These are phyloP conservation scores for Solanum clarkiae DNA, from an alignment of 257 asterid genomes.

Conservation along the genomic window DNA sequence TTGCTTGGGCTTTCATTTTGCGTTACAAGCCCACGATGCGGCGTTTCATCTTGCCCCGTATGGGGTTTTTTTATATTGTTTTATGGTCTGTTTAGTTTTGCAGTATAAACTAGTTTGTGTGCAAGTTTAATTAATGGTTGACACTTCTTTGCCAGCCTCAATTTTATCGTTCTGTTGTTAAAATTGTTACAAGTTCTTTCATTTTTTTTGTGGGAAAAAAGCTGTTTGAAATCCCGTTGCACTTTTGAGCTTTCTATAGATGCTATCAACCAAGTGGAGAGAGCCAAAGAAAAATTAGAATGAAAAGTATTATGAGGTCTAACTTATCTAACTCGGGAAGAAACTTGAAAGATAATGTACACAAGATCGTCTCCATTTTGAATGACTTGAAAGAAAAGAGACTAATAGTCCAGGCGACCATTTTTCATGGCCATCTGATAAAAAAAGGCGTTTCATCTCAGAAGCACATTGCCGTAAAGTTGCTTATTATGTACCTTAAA, in stretches of 20 bases:
- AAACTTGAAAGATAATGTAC: constrained; percentile 20
- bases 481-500: constrained; percentile 52
- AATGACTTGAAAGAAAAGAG: constrained; percentile 25
- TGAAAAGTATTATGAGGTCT: constrained; percentile 3
- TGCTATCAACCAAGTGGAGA: too few species aligned
- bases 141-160: too few species aligned
- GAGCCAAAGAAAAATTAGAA: neutral
- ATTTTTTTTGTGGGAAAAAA: too few species aligned
- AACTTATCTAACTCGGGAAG: constrained; percentile 24
- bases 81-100: too few species aligned
- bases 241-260: neutral
- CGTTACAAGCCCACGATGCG: too few species aligned
- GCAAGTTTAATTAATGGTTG: too few species aligned
- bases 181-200: too few species aligned
- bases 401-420: constrained; percentile 25
- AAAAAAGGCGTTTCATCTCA: constrained; percentile 57
- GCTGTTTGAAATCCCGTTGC: neutral
- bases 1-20: too few species aligned
- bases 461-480: constrained; percentile 39
- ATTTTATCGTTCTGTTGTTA: too few species aligned
- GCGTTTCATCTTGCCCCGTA: too few species aligned
- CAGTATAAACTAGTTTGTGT: too few species aligned
- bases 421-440: constrained; percentile 58
- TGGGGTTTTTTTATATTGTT: too few species aligned
- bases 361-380: constrained; percentile 22